These are phyloP conservation scores for Gossypium mustelinum DNA, from an alignment of 345 rosid species.

Conservation along the genomic window DNA sequence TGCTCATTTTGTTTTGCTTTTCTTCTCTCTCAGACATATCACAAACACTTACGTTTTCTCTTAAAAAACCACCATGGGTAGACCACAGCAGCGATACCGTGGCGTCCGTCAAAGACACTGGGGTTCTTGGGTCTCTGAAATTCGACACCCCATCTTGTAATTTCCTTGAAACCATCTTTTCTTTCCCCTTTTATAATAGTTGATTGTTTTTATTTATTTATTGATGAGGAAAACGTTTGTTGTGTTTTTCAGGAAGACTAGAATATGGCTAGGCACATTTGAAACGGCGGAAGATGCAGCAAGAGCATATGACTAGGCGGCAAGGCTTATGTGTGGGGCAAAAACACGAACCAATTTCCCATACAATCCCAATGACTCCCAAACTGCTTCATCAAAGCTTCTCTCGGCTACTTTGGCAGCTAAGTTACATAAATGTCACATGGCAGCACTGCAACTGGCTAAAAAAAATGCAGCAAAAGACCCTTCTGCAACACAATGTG, in stretches of 20 bases:
- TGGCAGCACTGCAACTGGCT: constrained; percentile 48
- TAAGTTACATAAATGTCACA: constrained; percentile 60
- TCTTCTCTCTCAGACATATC: constrained; percentile 22
- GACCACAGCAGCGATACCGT: constrained; percentile 60
- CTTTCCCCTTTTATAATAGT: not conserved
- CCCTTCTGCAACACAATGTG: constrained; percentile 16
- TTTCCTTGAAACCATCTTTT: constrained; percentile 9
- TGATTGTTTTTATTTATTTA: not conserved
- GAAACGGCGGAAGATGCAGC: constrained; percentile 84
- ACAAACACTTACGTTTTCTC: constrained; percentile 27
- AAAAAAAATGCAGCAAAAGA: constrained; percentile 32
- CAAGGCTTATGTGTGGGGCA: constrained; percentile 65
- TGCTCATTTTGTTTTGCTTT: not conserved
- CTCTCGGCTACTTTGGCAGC: constrained; percentile 65
- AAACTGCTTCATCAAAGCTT: constrained; percentile 48
- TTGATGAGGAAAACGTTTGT: constrained; percentile 1
- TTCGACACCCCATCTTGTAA: constrained; percentile 70
- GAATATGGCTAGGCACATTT: constrained; percentile 78
- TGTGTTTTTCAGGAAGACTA: constrained; percentile 52
- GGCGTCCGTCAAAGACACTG: constrained; percentile 79
- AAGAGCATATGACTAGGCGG: constrained; percentile 75
- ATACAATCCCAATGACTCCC: constrained; percentile 49
- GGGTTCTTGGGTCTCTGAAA: constrained; percentile 88
- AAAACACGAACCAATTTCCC: constrained; percentile 64
- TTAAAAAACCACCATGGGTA: constrained; percentile 32